Evolutionary conservation across 441 rosid genomes (phyloP).

Genomic region (Raphanus hybrid): DNA sequence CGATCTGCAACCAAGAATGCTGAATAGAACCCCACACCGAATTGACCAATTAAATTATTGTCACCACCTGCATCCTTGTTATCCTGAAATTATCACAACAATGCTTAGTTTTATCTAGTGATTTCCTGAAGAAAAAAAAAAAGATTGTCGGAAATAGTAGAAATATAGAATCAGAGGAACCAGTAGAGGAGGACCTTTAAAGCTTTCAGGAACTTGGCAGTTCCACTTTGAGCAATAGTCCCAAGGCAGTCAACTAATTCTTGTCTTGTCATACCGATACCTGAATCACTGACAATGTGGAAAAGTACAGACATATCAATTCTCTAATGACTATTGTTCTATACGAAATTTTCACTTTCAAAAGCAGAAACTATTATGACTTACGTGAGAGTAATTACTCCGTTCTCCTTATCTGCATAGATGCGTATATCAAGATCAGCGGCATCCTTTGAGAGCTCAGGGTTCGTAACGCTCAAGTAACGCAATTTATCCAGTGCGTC

Average conservation of each 20-base stretch:
- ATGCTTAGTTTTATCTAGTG: slow-evolving; percentile 32
- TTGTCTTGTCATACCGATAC: slow-evolving; percentile 94
- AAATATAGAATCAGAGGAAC: not conserved
- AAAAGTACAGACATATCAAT: not conserved
- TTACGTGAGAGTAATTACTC: slow-evolving; percentile 74
- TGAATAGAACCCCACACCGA: slow-evolving; percentile 98
- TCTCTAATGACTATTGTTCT: not conserved
- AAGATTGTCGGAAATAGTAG: not conserved
- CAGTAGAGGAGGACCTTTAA: slow-evolving; percentile 58
- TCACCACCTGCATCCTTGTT: slow-evolving; percentile 83
- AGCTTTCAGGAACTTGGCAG: slow-evolving; percentile 92
- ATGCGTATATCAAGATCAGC: slow-evolving; percentile 86
- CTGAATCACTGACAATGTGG: slow-evolving; percentile 69
- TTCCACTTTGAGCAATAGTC: slow-evolving; percentile 97
- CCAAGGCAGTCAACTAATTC: slow-evolving; percentile 94
- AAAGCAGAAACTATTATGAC: slow-evolving; percentile 26
- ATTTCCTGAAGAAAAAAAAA: not conserved
- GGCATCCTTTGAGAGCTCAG: slow-evolving; percentile 72
- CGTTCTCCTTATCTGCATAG: slow-evolving; percentile 83
- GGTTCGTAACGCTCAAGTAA: slow-evolving; percentile 80
- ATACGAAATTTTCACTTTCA: not conserved
- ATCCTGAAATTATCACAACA: slow-evolving; percentile 58
- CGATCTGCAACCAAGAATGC: slow-evolving; percentile 88
- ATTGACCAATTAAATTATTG: slow-evolving; percentile 90
- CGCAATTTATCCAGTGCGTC: slow-evolving; percentile 96